phyloP scores from a whole-genome alignment of 176 grass and related monocot genomes.

The Lolium rigidum region DNA sequence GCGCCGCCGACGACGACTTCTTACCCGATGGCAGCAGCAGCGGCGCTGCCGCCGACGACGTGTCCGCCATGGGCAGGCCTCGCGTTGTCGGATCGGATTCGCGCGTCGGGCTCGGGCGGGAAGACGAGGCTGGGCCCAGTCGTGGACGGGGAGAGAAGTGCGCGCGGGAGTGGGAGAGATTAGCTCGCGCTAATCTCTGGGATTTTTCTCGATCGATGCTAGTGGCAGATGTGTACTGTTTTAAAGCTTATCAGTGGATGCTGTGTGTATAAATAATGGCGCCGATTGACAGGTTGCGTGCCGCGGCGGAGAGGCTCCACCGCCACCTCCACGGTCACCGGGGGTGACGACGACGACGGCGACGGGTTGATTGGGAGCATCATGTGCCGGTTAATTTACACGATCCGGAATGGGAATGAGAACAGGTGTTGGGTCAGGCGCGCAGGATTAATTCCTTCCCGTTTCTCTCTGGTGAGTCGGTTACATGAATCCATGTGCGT shows the following conservation, averaged over 20 bases:
- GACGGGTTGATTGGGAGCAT: not conserved
- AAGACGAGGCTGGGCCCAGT: not conserved
- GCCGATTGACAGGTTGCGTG: slow-evolving; percentile 14
- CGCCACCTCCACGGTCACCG: not conserved
- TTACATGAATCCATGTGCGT: not conserved
- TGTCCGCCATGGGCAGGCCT: slow-evolving; percentile 30
- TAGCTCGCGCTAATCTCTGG: not conserved
- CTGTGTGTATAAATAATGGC: not conserved
- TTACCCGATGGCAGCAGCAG: slow-evolving; percentile 3
- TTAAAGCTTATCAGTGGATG: not conserved
- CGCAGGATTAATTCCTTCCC: too few species aligned
- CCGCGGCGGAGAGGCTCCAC: not conserved
- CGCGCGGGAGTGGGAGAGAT: too few species aligned
- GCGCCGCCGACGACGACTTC: not conserved
- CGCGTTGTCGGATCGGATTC: not conserved
- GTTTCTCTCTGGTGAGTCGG: not conserved
- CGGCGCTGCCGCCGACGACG: not conserved
- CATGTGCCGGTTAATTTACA: not conserved
- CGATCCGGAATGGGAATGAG: not conserved
- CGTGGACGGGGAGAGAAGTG: not conserved
- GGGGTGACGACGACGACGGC: not conserved
- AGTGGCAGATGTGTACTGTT: not conserved
- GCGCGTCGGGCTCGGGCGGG: slow-evolving; percentile 9
- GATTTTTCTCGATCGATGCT: not conserved
- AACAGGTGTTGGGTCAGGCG: not conserved